Percentiles rank a stretch among this genome's conserved stretches.
Evolutionary conservation across 306 rosid species (phyloP).

Genomic region (Vachellia collinsii): DNA sequence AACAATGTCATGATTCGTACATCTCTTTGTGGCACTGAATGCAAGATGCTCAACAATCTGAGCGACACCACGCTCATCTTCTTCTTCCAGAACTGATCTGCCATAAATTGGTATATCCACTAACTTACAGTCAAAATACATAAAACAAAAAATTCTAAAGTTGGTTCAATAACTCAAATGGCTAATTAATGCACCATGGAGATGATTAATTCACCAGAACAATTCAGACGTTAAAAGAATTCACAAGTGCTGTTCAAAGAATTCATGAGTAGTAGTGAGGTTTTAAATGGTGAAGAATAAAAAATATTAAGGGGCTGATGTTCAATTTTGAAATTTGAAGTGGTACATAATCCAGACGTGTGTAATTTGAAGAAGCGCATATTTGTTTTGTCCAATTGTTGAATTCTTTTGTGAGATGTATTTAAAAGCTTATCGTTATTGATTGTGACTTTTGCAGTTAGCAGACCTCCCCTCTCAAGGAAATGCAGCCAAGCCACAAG

Average conservation of each 20-base stretch:
- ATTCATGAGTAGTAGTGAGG: neutral
- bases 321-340: no score
- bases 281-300: neutral
- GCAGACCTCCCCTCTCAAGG: neutral
- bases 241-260: neutral
- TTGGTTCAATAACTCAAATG: no score
- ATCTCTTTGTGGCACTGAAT: constrained; percentile 79
- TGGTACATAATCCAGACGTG: neutral
- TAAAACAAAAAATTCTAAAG: no score
- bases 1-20: constrained; percentile 85
- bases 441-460: neutral
- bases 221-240: no score
- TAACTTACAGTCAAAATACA: constrained; percentile 26
- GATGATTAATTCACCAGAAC: no score
- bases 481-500: neutral
- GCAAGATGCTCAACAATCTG: constrained; percentile 98
- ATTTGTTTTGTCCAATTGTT: constrained; percentile 12
- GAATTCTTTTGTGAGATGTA: neutral
- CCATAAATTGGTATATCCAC: constrained; percentile 45
- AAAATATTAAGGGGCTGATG: neutral
- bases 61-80: no score
- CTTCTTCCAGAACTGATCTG: constrained; percentile 98
- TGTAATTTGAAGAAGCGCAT: neutral
- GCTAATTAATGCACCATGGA: no score
- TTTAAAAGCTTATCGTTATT: no score